phyloP scores from a whole-genome alignment of 208 protist genomes.

The Acanthamoeba healyi region DNA sequence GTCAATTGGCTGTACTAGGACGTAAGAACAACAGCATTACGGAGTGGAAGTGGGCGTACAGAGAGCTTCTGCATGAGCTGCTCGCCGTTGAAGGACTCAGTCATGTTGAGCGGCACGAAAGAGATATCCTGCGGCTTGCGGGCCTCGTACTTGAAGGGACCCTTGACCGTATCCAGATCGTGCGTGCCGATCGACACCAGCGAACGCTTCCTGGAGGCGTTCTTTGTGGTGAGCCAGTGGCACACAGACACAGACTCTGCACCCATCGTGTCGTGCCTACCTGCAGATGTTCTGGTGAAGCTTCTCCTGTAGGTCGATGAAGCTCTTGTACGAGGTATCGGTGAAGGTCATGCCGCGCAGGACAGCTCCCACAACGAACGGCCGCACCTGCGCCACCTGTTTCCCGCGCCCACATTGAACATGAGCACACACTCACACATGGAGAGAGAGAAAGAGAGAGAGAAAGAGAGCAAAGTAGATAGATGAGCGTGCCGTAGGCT shows the following conservation, averaged over 20 bases:
- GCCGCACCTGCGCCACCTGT: not conserved
- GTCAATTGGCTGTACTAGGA: too few species aligned
- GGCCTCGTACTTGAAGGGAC: not conserved
- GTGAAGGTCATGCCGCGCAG: conserved; percentile 16
- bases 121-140: conserved; percentile 10
- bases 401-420: not conserved
- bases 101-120: conserved; percentile 3
- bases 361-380: not conserved
- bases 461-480: too few species aligned
- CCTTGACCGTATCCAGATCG: conserved; percentile 8
- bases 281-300: conserved; percentile 20
- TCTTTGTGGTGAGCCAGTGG: too few species aligned
- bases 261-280: not conserved
- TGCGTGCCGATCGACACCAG: conserved; percentile 22
- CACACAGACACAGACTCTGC: too few species aligned
- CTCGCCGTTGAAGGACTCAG: not conserved
- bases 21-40: too few species aligned
- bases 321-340: conserved; percentile 17
- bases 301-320: conserved; percentile 19
- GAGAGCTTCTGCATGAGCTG: conserved; percentile 12
- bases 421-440: too few species aligned
- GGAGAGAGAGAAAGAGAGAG: too few species aligned
- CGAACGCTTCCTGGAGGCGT: conserved; percentile 2
- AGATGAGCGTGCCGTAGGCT: not conserved
- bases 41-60: not conserved